These are phyloP conservation scores for Oenanthe sinensis DNA, from an alignment of 129 eudicot genomes.

Conservation along the genomic window DNA sequence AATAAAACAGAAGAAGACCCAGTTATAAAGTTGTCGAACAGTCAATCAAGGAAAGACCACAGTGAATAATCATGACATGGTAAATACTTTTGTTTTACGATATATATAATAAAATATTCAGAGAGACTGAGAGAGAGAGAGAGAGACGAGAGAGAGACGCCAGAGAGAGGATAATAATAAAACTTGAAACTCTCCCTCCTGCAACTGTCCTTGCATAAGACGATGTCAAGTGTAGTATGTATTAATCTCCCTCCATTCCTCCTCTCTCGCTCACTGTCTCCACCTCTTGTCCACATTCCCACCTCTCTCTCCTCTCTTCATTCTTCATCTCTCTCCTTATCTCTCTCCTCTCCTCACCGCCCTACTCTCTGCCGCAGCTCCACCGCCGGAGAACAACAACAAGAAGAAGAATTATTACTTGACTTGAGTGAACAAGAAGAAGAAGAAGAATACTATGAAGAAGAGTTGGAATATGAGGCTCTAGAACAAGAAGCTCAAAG, in stretches of 20 bases:
- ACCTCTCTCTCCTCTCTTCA: constrained; percentile 4
- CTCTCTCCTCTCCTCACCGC: constrained; percentile 17
- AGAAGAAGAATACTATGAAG: constrained; percentile 36
- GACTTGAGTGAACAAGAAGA: constrained; percentile 9
- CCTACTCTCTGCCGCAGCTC: background rate
- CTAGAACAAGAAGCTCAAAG: constrained; percentile 60
- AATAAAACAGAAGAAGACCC: too few species aligned
- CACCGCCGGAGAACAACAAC: constrained; percentile 9
- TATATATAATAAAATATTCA: too few species aligned
- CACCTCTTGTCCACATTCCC: background rate
- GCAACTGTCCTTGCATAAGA: background rate
- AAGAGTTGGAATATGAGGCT: constrained; percentile 39
- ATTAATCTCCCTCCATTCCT: constrained; percentile 63
- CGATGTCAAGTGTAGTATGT: constrained; percentile 42
- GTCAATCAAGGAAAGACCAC: too few species aligned
- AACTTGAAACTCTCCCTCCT: background rate
- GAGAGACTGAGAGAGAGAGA: constrained; percentile 14
- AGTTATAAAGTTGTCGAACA: too few species aligned
- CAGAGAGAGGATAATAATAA: constrained; percentile 5
- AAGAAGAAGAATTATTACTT: constrained; percentile 21
- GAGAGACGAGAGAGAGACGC: background rate
- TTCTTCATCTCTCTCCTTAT: constrained; percentile 17
- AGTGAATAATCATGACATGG: too few species aligned
- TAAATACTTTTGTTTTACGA: too few species aligned
- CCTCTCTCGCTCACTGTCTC: background rate